These are phyloP conservation scores for Wallacemonas rigidus DNA, from an alignment of 208 protist species.

Conservation along the genomic window DNA sequence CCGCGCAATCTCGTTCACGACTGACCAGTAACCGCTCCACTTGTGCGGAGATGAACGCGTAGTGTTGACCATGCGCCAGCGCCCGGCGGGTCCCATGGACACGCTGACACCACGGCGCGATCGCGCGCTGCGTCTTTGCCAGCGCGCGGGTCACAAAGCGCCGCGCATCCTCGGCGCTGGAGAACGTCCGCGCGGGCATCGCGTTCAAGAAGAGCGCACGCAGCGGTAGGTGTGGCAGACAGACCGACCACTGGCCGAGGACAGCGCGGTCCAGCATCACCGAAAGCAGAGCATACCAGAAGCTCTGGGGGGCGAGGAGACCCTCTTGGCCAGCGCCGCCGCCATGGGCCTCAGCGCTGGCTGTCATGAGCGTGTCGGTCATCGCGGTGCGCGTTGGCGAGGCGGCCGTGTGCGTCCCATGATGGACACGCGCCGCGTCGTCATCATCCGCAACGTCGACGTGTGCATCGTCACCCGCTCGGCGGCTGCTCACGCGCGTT, in stretches of 20 bases:
- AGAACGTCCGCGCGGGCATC: not conserved
- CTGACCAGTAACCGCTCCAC: not conserved
- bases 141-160: not conserved
- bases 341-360: too few relatives aligned
- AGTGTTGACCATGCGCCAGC: not conserved
- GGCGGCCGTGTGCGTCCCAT: too few relatives aligned
- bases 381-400: too few relatives aligned
- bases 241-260: constrained; percentile 23
- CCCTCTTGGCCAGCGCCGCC: not conserved
- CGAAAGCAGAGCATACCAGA: constrained; percentile 20
- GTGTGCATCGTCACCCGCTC: not conserved
- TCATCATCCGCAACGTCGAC: not conserved
- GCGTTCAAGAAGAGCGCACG: not conserved
- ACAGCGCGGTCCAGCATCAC: constrained; percentile 25
- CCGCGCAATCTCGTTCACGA: too few relatives aligned
- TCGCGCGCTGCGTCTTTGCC: not conserved
- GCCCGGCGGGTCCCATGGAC: not conserved
- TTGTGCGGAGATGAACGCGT: not conserved
- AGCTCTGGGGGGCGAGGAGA: not conserved
- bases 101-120: not conserved
- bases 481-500: not conserved
- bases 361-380: too few relatives aligned
- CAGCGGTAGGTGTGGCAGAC: constrained; percentile 17
- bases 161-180: not conserved
- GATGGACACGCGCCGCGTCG: not conserved